Evolutionary conservation across 306 rosid species (phyloP).

Genomic region (Gleditsia sinensis): DNA sequence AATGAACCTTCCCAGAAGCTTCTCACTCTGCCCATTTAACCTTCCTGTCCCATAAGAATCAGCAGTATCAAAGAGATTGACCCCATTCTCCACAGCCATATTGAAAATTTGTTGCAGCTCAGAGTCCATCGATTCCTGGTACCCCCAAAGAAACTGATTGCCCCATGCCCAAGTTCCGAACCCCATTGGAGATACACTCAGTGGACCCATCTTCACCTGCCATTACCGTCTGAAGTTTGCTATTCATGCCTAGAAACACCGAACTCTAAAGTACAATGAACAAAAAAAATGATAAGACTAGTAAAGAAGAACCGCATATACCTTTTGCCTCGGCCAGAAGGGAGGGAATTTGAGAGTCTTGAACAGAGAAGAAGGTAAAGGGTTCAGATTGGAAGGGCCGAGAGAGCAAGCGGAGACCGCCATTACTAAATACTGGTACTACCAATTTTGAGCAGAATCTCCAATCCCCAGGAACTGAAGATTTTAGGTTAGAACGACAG

Average conservation of each 20-base stretch:
- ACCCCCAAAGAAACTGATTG: constrained; percentile 91
- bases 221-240: constrained; percentile 19
- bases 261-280: neutral
- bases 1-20: constrained; percentile 78
- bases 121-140: constrained; percentile 78
- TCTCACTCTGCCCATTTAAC: constrained; percentile 91
- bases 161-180: constrained; percentile 99
- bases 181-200: constrained; percentile 91
- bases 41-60: constrained; percentile 94
- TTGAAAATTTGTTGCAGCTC: constrained; percentile 82
- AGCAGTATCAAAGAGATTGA: constrained; percentile 91
- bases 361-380: constrained; percentile 55
- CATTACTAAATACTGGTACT: constrained; percentile 34
- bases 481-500: neutral
- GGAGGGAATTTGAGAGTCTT: constrained; percentile 65
- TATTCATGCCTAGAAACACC: neutral
- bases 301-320: neutral
- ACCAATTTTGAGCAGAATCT: neutral
- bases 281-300: neutral
- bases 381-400: constrained; percentile 39
- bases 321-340: constrained; percentile 81
- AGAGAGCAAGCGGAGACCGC: constrained; percentile 47
- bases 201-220: constrained; percentile 86
- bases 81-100: constrained; percentile 71
- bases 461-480: neutral